These are phyloP conservation scores for Escovopsis sp. DNA, from an alignment of 2,329 filamentous ascomycete genomes.

Conservation along the genomic window DNA sequence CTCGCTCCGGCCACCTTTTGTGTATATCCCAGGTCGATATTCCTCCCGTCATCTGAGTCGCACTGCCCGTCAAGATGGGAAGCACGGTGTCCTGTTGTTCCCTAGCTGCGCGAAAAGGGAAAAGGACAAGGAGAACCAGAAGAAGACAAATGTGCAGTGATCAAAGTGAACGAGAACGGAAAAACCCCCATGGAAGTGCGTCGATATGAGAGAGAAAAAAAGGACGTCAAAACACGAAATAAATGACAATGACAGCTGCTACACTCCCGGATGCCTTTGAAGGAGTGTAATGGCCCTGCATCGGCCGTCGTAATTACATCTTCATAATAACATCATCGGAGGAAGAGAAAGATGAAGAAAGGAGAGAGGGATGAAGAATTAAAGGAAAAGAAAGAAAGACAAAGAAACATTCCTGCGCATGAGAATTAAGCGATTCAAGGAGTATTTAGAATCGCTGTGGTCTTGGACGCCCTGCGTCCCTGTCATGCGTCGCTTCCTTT, in stretches of 20 bases:
- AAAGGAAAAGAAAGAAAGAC: not conserved
- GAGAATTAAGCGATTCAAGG: constrained; percentile 4
- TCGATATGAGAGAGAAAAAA: not conserved
- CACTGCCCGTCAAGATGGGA: not conserved
- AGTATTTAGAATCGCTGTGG: not conserved
- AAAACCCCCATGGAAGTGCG: not conserved
- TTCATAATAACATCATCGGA: constrained; percentile 11
- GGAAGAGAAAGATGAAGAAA: too few species aligned
- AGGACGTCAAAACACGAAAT: constrained; percentile 2
- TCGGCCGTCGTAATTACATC: constrained; percentile 25
- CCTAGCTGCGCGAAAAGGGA: constrained; percentile 1
- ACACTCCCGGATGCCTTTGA: constrained; percentile 20
- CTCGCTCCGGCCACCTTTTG: constrained; percentile 5
- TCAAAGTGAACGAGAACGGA: not conserved
- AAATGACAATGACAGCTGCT: constrained; percentile 15
- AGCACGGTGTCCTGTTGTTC: constrained; percentile 1
- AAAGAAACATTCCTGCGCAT: constrained; percentile 4
- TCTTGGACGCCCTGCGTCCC: not conserved
- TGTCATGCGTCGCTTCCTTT: not conserved
- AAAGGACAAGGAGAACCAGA: not conserved
- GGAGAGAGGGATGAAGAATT: too few species aligned
- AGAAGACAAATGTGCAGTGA: not conserved
- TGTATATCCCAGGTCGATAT: constrained; percentile 1
- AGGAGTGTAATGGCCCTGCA: constrained; percentile 23
- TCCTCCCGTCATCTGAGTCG: not conserved